Base-by-base conservation (phyloP, 2,329 filamentous ascomycete genomes). In the Mollisia scopiformis region DNA sequence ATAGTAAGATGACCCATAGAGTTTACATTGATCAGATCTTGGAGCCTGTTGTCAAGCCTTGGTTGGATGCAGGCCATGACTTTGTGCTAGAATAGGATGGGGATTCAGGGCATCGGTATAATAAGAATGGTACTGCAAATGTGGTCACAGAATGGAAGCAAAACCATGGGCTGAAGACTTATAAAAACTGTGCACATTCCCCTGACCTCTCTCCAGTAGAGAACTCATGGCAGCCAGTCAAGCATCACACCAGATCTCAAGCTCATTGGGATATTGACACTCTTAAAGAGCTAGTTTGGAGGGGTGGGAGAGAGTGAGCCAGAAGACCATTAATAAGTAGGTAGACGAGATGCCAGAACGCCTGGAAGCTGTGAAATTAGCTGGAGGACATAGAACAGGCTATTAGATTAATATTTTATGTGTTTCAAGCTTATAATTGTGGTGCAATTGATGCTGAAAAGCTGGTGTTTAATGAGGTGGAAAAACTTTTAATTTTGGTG, bases 71-170 rank as follows among this genome's bases (percentile, higher is more conserved):
- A 27, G 49, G 55, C 6, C 2, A 54, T 16, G 37, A 61, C 13
- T 61, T 61, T 55, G 16, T 61, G 11, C 21, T 61, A 14, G 30
- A 61, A 41, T 54, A 61, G 37, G 59, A 61, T 50, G 27, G 54
- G 5, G 54, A 61, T 55, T 61, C 59, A 10, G 59, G 59, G 5
- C 46, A 61, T 50, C 19, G 59, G 6, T 55, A 46, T 51, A 41
- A 5, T 19, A 50, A 27, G 6, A 55, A 41, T 14, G n/a, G n/a
- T n/a, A n/a, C n/a, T n/a, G 11, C 21, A 1, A 54, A 54, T n/a
- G 25, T 39, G 3, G 33, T 54, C 33, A 54, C 39, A 23, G 6
- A 25, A 11, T 54, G 23, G 51, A 54, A 54, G 21, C 3, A 10
- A 11, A n/a, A 41, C 7, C 11, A 54, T 14, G 23, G 33, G n/a